Base-by-base conservation (phyloP, 2,329 filamentous ascomycete species). In the Colletotrichum endophyticum region DNA sequence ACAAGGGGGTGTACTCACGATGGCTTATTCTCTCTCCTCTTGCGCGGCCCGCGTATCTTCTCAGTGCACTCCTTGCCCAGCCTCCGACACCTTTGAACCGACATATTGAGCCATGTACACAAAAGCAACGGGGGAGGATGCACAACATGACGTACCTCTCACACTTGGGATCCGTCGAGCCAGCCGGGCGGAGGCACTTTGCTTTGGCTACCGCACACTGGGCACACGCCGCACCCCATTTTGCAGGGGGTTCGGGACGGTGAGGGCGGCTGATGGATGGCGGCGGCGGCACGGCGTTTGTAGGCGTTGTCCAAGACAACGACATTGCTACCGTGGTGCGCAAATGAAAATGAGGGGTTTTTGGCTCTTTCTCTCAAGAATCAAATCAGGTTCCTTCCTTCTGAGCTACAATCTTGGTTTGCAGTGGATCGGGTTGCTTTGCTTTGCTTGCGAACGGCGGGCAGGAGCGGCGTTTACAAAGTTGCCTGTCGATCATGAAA, bases 171-270 rank as follows among this genome's bases (percentile, higher is more conserved):
- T 84, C 1, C 80, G 77, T 6, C 78, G 19, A 3, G 81, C 78
- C 68, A 74, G 84, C 85, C 11, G 87, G 84, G 11, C 87, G 85
- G 68, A 89, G 84, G 77, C 88, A 90, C 76, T 89, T 89, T 8
- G 88, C 88, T 78, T 89, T 89, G 56, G 88, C 87, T 11, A 84
- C 82, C 15, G 88, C 87, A 78, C 88, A 90, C 2, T 87, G 82
- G 8, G 86, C 83, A 69, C 88, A 90, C 2, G 88, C 88, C 6
- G 87, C 87, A n/a, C 88, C 88, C 88, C 88, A 90, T 88, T 64
- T 70, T 19, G 32, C 28, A n/a, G 56, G 19, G 25, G 53, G 28
- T 3, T 27, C 34, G 22, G 36, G n/a, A 27, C 62, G 62, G 12
- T 64, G 62, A 25, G 62, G 34, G 22, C 62, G 62, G 22, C 13